A percentile compares a stretch with the other conserved stretches of the same genome.
phyloP scores from a whole-genome alignment of 2,329 filamentous ascomycete genomes.

The Cryphonectria nitschkei region DNA sequence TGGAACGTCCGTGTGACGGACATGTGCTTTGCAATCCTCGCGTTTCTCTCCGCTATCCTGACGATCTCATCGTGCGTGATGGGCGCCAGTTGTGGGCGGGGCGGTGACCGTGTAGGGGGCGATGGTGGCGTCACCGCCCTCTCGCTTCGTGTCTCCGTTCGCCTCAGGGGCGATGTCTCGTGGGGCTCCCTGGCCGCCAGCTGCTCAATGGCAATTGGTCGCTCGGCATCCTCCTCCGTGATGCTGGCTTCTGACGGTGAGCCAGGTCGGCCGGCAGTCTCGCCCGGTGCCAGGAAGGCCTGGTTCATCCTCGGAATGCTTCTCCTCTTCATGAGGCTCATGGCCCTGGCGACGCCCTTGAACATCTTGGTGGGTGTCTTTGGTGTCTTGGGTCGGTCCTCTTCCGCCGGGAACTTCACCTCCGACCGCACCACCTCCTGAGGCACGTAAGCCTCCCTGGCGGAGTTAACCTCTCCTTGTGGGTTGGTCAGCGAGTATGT shows the following conservation, averaged over 20 bases:
- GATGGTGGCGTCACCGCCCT: conserved; percentile 36
- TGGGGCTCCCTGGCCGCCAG: conserved; percentile 6
- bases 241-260: conserved; percentile 37
- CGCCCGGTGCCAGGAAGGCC: conserved; percentile 38
- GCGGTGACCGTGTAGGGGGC: conserved; percentile 32
- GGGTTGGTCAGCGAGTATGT: conserved; percentile 38
- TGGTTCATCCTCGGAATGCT: conserved; percentile 54
- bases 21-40: conserved; percentile 19
- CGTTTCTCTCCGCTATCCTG: conserved; percentile 48
- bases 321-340: conserved; percentile 59
- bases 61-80: conserved; percentile 54
- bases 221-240: conserved; percentile 26
- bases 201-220: conserved; percentile 29
- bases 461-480: background rate
- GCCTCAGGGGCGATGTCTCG: conserved; percentile 13
- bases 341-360: conserved; percentile 52
- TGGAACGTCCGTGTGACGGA: conserved; percentile 16
- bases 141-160: conserved; percentile 32
- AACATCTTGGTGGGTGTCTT: conserved; percentile 53
- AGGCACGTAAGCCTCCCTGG: conserved; percentile 29
- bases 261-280: conserved; percentile 38
- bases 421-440: conserved; percentile 28
- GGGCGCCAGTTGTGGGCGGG: conserved; percentile 36
- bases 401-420: conserved; percentile 30
- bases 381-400: conserved; percentile 42